Evolutionary conservation across 176 grass and related monocot species (phyloP), one percentile per base, ranked within the genome.

Genomic region (Themeda triandra): DNA sequence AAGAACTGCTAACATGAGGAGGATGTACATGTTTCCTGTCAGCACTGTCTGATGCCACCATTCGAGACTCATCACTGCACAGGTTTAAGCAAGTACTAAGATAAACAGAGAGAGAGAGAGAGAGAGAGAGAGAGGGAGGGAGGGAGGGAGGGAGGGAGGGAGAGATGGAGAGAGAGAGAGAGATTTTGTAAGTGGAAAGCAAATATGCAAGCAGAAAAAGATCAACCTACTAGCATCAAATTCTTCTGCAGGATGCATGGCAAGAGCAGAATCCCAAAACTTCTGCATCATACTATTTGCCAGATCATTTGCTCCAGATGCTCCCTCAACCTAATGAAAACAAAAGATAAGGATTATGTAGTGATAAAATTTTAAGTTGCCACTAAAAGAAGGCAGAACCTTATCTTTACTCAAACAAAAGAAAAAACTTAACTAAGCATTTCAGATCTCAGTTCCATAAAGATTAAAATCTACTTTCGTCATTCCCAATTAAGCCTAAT

Each of bases 201-300:
- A 66, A 21, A 66, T 10, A 27, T 15, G 59, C 11, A 71, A 77
- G 33, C 39, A 5, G 15, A 80, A 79, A 45, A 80, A n/a, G 36
- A 78, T 79, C 73, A 75, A 95, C 92, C 92, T 93, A 80, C 69
- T 79, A 2, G 37, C 76, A 49, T 98, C 95, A 45, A 66, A 80
- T 49, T 98, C 92, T 19, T 91, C 92, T 78, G 85, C 62, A 73
- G 81, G 71, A 65, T 93, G 83, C 45, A 89, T 39, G 17, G 87
- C 75, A 84, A 94, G 89, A 56, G 95, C 87, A 44, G 90, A 91
- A 78, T 98, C 92, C 95, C 92, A 95, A 79, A 98, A 98, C 51
- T 87, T 94, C 15, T 95, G 86, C 67, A 98, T 73, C 88, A 98
- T 91, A 37, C 90, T 88, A 35, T 90, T 90, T 82, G 90, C 92